phyloP scores from a whole-genome alignment of 129 eudicot genomes.

The Chrysanthemum seticuspe region DNA sequence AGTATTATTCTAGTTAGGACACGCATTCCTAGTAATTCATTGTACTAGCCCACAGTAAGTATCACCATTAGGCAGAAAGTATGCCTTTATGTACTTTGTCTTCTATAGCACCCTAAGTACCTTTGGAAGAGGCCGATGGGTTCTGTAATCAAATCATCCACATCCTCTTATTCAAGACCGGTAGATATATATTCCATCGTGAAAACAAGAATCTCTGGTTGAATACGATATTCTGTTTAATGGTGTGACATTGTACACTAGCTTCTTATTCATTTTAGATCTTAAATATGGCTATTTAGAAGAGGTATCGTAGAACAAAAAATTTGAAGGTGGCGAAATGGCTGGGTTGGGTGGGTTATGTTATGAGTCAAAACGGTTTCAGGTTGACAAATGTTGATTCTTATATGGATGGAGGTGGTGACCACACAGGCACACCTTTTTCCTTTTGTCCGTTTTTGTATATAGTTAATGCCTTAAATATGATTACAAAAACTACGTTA shows the following conservation, averaged over 20 bases:
- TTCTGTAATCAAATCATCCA: conserved; percentile 6
- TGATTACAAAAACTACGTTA: background rate
- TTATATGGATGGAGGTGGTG: too few relatives aligned
- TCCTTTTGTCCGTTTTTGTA: background rate
- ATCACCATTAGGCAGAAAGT: conserved; percentile 19
- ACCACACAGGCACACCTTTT: too few relatives aligned
- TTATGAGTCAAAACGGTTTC: background rate
- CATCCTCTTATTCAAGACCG: conserved; percentile 3
- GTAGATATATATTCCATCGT: background rate
- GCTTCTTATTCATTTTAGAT: background rate
- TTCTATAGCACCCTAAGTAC: conserved; percentile 19
- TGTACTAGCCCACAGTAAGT: conserved; percentile 20
- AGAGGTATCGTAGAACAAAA: background rate
- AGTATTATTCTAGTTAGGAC: conserved; percentile 1
- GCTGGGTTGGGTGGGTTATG: background rate
- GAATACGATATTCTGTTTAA: conserved; percentile 6
- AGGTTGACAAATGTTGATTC: background rate
- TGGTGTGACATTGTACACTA: conserved; percentile 13
- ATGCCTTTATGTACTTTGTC: conserved; percentile 21
- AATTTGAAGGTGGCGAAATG: background rate
- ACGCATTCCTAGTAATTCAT: background rate
- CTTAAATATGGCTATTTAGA: background rate
- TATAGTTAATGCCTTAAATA: background rate
- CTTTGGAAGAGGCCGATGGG: conserved; percentile 8
- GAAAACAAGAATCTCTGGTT: conserved; percentile 1